phyloP scores from a whole-genome alignment of 352 stramenopile genomes.

The Nothophytophthora sp. region DNA sequence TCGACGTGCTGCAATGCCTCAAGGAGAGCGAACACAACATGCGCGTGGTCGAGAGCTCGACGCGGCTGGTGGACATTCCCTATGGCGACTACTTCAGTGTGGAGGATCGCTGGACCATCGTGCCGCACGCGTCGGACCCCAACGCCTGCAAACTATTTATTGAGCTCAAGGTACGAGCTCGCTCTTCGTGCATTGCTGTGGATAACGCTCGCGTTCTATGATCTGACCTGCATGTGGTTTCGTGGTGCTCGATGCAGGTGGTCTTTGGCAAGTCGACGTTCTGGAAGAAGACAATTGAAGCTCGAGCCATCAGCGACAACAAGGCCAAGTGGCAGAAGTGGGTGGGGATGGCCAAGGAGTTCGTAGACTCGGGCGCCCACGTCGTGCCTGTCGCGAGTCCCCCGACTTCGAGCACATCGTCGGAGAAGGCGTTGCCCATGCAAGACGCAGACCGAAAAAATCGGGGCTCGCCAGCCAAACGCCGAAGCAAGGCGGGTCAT shows the following conservation, averaged over 20 bases:
- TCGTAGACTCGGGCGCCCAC: constrained; percentile 26
- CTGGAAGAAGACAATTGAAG: constrained; percentile 82
- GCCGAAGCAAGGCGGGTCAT: constrained; percentile 17
- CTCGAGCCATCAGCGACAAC: constrained; percentile 73
- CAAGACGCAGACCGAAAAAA: constrained; percentile 13
- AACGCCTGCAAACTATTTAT: constrained; percentile 69
- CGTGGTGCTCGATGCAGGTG: constrained; percentile 30
- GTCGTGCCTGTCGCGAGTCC: too few species aligned
- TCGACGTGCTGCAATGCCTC: constrained; percentile 75
- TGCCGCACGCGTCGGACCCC: constrained; percentile 38
- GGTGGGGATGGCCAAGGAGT: constrained; percentile 62
- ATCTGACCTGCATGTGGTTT: constrained; percentile 1
- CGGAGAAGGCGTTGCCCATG: constrained; percentile 12
- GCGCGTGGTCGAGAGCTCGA: constrained; percentile 74
- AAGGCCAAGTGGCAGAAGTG: constrained; percentile 73
- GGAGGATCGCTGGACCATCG: constrained; percentile 79
- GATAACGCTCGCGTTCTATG: not conserved
- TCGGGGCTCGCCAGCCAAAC: constrained; percentile 8
- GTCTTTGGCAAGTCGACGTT: constrained; percentile 86
- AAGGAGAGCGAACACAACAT: constrained; percentile 44
- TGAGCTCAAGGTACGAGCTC: constrained; percentile 58
- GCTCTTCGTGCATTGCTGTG: too few species aligned
- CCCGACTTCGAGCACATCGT: constrained; percentile 20
- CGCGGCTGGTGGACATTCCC: constrained; percentile 78
- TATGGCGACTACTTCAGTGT: constrained; percentile 90